Evolutionary conservation across 352 stramenopile genomes (phyloP), one percentile per base, ranked within the genome.

Genomic region (Phytophthora palmivora): DNA sequence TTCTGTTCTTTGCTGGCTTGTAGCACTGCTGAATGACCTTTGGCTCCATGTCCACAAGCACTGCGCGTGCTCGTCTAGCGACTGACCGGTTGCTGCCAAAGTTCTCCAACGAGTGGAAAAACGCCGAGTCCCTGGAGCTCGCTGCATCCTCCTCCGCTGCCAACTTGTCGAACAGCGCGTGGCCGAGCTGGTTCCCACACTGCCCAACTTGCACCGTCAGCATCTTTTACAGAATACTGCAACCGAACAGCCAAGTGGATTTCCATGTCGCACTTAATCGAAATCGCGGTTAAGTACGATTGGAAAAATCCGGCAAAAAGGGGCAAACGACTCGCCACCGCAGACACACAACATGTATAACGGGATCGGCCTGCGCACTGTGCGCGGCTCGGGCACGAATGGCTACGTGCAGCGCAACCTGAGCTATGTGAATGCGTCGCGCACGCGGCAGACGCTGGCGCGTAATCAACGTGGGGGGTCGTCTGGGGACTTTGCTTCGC

Each of bases 401-500:
- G 89, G 89, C 39, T 96, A 96, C 58, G 88, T 96, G 51, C 87
- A 96, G 75, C 70, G 77, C 41, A 96, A 96, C 66, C 58, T 92
- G 26, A 91, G 84, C 73, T 80, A 90, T 51, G 84, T 96, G 53
- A 82, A 85, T 44, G 72, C 83, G 22, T 71, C 59, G 18, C 82
- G 83, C 62, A 81, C 84, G 54, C 79, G 83, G 14, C 79, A 95
- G 63, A 87, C 58, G 51, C 69, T 89, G 39, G 57, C 62, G 46
- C 77, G 74, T 12, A 89, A 80, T 48, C 70, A 83, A 57, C 55
- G 70, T 37, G 51, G 59, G 16, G 50, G 45, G 2, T 39, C 16
- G 1, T 61, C 39, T 12, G 58, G 53, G 22, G 65, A 50, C 22
- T 71, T 67, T 46, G 50, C 42, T 7, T 33, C 39, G 6, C 66